Conservation (phyloP, 257 asterid genomes). For the Fraxinus quadrangulata region DNA sequence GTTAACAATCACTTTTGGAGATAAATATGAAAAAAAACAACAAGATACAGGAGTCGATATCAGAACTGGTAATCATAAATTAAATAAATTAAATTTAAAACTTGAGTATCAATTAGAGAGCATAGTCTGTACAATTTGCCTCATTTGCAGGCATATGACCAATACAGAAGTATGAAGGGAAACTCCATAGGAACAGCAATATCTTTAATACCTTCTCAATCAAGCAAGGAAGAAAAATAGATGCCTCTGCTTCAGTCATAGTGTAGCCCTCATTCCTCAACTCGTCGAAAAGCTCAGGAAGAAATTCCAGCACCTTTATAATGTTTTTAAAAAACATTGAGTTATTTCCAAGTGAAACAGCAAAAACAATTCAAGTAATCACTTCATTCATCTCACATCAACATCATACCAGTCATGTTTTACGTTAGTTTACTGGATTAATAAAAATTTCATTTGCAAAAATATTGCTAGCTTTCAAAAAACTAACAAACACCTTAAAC, state of each 20-base stretch:
- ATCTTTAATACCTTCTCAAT: conserved; percentile 72
- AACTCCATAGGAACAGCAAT: conserved; percentile 11
- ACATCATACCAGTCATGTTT: background rate
- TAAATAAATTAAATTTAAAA: background rate
- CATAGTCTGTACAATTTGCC: background rate
- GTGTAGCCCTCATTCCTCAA: conserved; percentile 84
- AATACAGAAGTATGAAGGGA: conserved; percentile 1
- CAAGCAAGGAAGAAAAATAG: conserved; percentile 93
- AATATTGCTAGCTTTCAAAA: background rate
- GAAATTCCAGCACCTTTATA: conserved; percentile 95
- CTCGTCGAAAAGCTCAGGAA: conserved; percentile 86
- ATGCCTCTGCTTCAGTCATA: conserved; percentile 95
- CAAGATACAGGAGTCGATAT: conserved; percentile 1
- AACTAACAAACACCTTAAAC: no score
- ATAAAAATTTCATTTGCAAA: background rate
- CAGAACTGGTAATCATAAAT: background rate
- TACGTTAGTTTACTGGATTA: background rate
- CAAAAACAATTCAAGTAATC: background rate
- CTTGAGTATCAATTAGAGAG: no score
- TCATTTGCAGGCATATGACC: background rate
- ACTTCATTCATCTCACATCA: background rate
- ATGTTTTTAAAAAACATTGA: conserved; percentile 21
- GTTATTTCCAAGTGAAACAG: conserved; percentile 13
- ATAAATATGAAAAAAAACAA: conserved; percentile 6
- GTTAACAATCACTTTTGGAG: background rate